A percentile compares a stretch with the other conserved stretches of the same genome.
Conservation (phyloP, 345 rosid species). For the Psidium friedrichsthalianum region DNA sequence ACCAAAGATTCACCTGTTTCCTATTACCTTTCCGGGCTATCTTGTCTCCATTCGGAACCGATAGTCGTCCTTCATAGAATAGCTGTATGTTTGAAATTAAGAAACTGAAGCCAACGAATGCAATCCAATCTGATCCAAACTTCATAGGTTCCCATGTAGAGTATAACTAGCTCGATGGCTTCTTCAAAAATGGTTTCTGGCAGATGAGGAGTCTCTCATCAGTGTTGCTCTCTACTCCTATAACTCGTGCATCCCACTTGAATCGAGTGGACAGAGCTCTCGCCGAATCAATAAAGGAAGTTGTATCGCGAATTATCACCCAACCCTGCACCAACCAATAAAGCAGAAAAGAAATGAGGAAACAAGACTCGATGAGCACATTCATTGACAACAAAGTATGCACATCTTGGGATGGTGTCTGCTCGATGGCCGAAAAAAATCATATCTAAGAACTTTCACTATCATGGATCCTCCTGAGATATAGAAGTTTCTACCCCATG, state of each 20-base stretch:
- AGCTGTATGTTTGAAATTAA: slow-evolving; percentile 16
- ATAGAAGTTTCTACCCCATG: not conserved
- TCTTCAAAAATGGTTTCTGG: slow-evolving; percentile 83
- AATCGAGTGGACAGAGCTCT: slow-evolving; percentile 55
- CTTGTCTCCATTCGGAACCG: slow-evolving; percentile 31
- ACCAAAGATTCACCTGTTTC: not conserved
- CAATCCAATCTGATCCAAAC: not conserved
- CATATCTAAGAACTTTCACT: not conserved
- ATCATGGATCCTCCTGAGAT: not conserved
- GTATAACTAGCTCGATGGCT: slow-evolving; percentile 33
- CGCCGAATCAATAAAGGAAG: slow-evolving; percentile 56
- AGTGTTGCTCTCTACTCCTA: slow-evolving; percentile 73
- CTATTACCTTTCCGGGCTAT: slow-evolving; percentile 10
- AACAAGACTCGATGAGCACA: not conserved
- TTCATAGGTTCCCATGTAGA: not conserved
- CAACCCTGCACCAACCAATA: slow-evolving; percentile 61
- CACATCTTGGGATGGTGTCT: not conserved
- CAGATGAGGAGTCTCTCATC: slow-evolving; percentile 89
- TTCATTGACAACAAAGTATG: not conserved
- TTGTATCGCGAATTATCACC: slow-evolving; percentile 79
- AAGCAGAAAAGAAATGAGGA: not conserved
- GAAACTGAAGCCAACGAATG: slow-evolving; percentile 5
- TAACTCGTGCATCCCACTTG: slow-evolving; percentile 94
- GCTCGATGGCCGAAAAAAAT: not conserved
- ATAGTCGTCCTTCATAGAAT: slow-evolving; percentile 6